Conservation (phyloP, 306 rosid genomes). For the Pterocarpus santalinus region DNA sequence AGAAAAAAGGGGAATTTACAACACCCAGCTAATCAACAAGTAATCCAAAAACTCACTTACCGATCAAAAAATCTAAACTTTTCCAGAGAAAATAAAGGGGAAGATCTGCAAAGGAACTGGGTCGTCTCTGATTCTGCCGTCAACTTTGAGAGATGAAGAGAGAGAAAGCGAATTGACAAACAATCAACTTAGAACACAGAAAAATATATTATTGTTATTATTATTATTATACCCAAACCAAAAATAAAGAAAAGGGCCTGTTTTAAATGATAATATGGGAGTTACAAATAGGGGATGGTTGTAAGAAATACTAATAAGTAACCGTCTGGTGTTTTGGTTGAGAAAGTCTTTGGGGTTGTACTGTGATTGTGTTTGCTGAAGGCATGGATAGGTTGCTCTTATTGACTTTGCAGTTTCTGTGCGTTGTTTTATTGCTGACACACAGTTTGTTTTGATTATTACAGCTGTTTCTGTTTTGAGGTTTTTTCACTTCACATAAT, state of each 20-base stretch:
- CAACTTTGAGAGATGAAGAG: conserved; percentile 4
- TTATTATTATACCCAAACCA: neutral
- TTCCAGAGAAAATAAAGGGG: conserved; percentile 45
- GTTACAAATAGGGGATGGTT: conserved; percentile 2
- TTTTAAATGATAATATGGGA: neutral
- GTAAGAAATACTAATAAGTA: conserved; percentile 36
- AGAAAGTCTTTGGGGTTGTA: conserved; percentile 43
- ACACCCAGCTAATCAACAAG: conserved; percentile 39
- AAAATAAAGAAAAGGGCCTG: no score
- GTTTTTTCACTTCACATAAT: conserved; percentile 1
- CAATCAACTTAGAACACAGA: neutral
- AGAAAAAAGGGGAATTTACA: neutral
- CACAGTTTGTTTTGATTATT: conserved; percentile 53
- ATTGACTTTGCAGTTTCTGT: conserved; percentile 59
- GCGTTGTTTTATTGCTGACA: conserved; percentile 54
- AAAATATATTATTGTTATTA: neutral
- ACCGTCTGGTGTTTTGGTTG: conserved; percentile 28
- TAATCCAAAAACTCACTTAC: conserved; percentile 51
- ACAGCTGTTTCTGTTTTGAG: conserved; percentile 49
- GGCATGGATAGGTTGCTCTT: conserved; percentile 58
- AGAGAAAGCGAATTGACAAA: conserved; percentile 36
- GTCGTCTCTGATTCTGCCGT: conserved; percentile 33
- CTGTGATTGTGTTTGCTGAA: neutral
- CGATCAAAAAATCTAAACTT: conserved; percentile 54
- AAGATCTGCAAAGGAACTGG: conserved; percentile 46